phyloP scores from a whole-genome alignment of 768 basidiomycete species.

The Boletus rubropictus region DNA sequence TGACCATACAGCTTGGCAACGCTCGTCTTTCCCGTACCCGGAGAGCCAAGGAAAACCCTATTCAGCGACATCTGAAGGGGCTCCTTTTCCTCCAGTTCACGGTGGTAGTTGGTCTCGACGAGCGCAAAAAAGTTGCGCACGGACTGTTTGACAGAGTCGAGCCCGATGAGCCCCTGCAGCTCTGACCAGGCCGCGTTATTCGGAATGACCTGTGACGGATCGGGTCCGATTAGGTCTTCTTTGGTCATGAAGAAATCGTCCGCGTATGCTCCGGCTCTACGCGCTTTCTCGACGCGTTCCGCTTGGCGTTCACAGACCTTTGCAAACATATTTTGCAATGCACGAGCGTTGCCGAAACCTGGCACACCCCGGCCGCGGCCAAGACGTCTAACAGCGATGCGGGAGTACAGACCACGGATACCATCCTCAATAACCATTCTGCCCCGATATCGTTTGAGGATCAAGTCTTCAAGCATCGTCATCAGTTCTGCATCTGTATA shows the following conservation, averaged over 20 bases:
- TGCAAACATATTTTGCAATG: constrained; percentile 46
- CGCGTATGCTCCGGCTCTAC: constrained; percentile 33
- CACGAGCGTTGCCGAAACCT: constrained; percentile 68
- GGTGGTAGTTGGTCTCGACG: constrained; percentile 49
- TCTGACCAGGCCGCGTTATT: constrained; percentile 46
- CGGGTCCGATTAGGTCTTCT: constrained; percentile 62
- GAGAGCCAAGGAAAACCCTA: constrained; percentile 59
- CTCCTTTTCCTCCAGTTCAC: constrained; percentile 52
- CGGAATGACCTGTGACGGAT: constrained; percentile 45
- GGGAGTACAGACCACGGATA: constrained; percentile 44
- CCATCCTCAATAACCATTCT: constrained; percentile 54
- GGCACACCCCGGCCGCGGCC: constrained; percentile 22
- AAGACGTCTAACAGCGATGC: constrained; percentile 27
- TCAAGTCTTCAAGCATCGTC: constrained; percentile 44
- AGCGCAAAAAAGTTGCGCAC: constrained; percentile 43
- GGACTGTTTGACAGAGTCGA: constrained; percentile 52
- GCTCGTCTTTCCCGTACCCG: constrained; percentile 69
- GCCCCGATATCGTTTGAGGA: constrained; percentile 44
- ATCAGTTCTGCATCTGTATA: constrained; percentile 55
- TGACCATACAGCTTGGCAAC: constrained; percentile 64
- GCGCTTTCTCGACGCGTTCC: constrained; percentile 38
- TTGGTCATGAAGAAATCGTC: constrained; percentile 48
- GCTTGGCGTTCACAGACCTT: constrained; percentile 50
- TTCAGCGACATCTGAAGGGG: constrained; percentile 54
- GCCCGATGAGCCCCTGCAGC: constrained; percentile 48